Evolutionary conservation across 352 stramenopile species (phyloP).

Genomic region (Pythium apleroticum): DNA sequence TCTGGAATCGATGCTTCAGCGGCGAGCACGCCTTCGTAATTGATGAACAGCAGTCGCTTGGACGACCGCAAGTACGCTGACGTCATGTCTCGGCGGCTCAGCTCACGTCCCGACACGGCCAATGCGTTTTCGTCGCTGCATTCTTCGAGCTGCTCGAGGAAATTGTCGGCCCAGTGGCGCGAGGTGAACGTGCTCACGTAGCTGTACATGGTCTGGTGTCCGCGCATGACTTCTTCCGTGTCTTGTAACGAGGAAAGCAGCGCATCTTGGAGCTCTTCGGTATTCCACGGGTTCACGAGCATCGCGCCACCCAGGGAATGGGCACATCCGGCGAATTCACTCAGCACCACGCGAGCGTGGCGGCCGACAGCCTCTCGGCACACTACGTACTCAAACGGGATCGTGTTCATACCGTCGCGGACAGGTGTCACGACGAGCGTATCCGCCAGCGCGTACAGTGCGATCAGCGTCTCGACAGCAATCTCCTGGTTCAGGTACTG

Average conservation of each 20-base stretch:
- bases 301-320: slow-evolving; percentile 84
- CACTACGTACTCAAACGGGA: slow-evolving; percentile 90
- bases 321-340: slow-evolving; percentile 88
- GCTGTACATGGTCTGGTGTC: slow-evolving; percentile 82
- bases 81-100: slow-evolving; percentile 85
- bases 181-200: slow-evolving; percentile 82
- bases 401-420: slow-evolving; percentile 91
- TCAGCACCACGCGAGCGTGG: slow-evolving; percentile 86
- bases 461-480: slow-evolving; percentile 82
- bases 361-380: slow-evolving; percentile 72
- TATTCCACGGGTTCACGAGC: slow-evolving; percentile 89
- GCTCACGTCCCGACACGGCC: slow-evolving; percentile 64
- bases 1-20: slow-evolving; percentile 84
- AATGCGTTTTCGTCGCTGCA: slow-evolving; percentile 73
- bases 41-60: slow-evolving; percentile 79
- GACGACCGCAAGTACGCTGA: slow-evolving; percentile 75
- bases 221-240: slow-evolving; percentile 64
- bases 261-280: slow-evolving; percentile 63
- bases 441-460: slow-evolving; percentile 86
- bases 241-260: slow-evolving; percentile 55
- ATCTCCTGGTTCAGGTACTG: slow-evolving; percentile 92
- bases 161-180: slow-evolving; percentile 75
- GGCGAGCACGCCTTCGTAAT: slow-evolving; percentile 89
- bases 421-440: slow-evolving; percentile 84
- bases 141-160: slow-evolving; percentile 77